Evolutionary conservation across 2,329 filamentous ascomycete species (phyloP), one percentile per base, ranked within the genome.

Genomic region (Bretziella fagacearum): DNA sequence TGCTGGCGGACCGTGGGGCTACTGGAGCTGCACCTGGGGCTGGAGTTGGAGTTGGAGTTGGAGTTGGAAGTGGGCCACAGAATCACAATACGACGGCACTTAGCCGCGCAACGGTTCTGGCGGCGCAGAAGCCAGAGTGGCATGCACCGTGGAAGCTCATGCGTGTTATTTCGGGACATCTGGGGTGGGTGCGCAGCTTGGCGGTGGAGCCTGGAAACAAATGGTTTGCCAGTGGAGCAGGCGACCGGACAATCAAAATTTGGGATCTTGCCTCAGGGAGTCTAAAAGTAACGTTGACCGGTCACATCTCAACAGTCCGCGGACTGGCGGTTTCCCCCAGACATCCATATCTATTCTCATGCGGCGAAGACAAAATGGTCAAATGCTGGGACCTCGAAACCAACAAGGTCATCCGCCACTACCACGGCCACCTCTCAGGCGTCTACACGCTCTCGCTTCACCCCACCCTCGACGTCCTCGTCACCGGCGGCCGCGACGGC

Each of bases 321-420:
- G 91, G 91, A 2, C 71, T 98, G 41, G 91, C 89, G 0, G 84
- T 98, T 6, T 94, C 85, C 17, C 84, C 87, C 13, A 71, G 91
- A 40, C 91, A 98, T 64, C 93, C 91, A 0, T 98, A 98, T 59
- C 73, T 98, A 7, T 98, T 98, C 63, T 94, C 86, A 8, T 98
- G 91, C 58, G 93, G 85, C 50, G 91, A 98, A 63, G 91, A 98
- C 62, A 98, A 98, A 68, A 95, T 95, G 87, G 91, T 98, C 52
- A 98, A 98, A 65, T 98, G 91, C 65, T 98, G 91, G 91, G 91
- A 98, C 66, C 67, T 98, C 54, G 91, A 98, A 63, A 95, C 89
- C n/a, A 98, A 98, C 68, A 95, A 95, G 63, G 91, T 98, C 51
- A 95, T 96, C 58, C 77, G 89, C 32, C 86, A 95, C 63, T 98